A percentile compares a stretch with the other conserved stretches of the same genome.
These are phyloP conservation scores for Aspergillus tamarii DNA, from an alignment of 2,329 filamentous ascomycete genomes.

Conservation along the genomic window DNA sequence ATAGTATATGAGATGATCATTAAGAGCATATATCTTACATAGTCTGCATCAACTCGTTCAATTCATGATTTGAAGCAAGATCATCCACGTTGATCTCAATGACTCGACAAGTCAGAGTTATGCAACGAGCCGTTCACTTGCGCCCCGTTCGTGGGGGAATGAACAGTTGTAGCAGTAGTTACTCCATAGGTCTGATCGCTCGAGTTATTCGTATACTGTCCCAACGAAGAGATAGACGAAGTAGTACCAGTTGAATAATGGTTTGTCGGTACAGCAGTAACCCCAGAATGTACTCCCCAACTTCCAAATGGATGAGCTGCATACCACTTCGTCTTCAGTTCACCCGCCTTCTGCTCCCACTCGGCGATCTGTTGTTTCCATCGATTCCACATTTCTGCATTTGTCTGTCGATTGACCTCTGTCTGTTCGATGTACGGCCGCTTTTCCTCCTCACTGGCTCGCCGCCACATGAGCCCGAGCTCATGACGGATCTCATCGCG, in stretches of 20 bases:
- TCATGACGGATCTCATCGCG: slow-evolving; percentile 79
- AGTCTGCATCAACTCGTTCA: not conserved
- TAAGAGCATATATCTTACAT: not conserved
- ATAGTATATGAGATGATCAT: not conserved
- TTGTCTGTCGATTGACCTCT: slow-evolving; percentile 68
- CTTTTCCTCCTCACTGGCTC: slow-evolving; percentile 69
- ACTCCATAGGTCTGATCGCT: not conserved
- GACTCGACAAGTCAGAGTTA: not conserved
- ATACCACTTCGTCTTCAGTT: slow-evolving; percentile 47
- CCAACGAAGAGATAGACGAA: not conserved
- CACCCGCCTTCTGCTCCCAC: slow-evolving; percentile 44
- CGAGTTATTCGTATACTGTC: not conserved
- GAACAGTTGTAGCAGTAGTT: not conserved
- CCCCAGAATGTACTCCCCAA: slow-evolving; percentile 25
- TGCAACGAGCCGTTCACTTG: not conserved
- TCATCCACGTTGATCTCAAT: not conserved
- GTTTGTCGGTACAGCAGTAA: not conserved
- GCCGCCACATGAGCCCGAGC: slow-evolving; percentile 89
- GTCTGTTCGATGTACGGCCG: slow-evolving; percentile 78
- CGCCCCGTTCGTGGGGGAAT: not conserved
- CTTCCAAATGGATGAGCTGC: slow-evolving; percentile 39
- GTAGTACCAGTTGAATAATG: not conserved
- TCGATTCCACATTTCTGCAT: slow-evolving; percentile 63
- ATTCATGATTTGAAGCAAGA: not conserved
- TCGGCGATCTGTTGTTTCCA: slow-evolving; percentile 73